Percentiles rank a stretch among this genome's conserved stretches.
These are phyloP conservation scores for Oryza glumipatula DNA, from an alignment of 176 grass and related monocot species.

Conservation along the genomic window DNA sequence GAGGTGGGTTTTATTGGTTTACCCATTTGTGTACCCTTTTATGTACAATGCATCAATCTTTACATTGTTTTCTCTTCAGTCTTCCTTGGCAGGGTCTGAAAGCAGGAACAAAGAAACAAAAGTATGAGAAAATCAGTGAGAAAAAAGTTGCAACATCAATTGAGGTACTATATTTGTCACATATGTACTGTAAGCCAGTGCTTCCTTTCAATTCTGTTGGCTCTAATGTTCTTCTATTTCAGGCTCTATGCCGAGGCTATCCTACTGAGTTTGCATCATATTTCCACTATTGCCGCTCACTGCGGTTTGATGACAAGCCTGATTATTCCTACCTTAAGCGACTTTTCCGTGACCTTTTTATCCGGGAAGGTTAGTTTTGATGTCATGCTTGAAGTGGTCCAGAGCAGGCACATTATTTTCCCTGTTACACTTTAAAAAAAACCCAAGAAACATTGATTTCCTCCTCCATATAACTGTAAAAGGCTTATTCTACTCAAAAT, in stretches of 20 bases:
- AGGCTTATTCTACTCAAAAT: slow-evolving; percentile 12
- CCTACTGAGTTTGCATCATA: slow-evolving; percentile 94
- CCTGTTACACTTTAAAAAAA: not conserved
- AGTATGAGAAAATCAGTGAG: slow-evolving; percentile 95
- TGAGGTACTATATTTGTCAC: slow-evolving; percentile 55
- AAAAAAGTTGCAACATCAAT: slow-evolving; percentile 97
- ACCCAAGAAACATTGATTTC: not conserved
- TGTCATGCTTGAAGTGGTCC: not conserved
- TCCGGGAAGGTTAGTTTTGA: slow-evolving; percentile 76
- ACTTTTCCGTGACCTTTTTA: slow-evolving; percentile 96
- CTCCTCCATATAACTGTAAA: not conserved
- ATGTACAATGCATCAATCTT: not conserved
- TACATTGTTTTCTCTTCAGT: slow-evolving; percentile 51
- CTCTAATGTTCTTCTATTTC: slow-evolving; percentile 37
- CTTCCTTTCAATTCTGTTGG: slow-evolving; percentile 17
- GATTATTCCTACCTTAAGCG: slow-evolving; percentile 98
- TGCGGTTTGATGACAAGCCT: slow-evolving; percentile 92
- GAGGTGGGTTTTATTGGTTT: slow-evolving; percentile 64
- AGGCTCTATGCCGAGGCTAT: slow-evolving; percentile 89
- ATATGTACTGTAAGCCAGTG: slow-evolving; percentile 16
- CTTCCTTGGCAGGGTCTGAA: slow-evolving; percentile 99
- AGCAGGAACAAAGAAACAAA: slow-evolving; percentile 96
- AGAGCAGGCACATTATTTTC: not conserved
- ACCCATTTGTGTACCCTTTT: not conserved
- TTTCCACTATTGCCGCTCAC: slow-evolving; percentile 94